Evolutionary conservation across 2,329 filamentous ascomycete species (phyloP).

Genomic region (Tolypocladium inflatum): DNA sequence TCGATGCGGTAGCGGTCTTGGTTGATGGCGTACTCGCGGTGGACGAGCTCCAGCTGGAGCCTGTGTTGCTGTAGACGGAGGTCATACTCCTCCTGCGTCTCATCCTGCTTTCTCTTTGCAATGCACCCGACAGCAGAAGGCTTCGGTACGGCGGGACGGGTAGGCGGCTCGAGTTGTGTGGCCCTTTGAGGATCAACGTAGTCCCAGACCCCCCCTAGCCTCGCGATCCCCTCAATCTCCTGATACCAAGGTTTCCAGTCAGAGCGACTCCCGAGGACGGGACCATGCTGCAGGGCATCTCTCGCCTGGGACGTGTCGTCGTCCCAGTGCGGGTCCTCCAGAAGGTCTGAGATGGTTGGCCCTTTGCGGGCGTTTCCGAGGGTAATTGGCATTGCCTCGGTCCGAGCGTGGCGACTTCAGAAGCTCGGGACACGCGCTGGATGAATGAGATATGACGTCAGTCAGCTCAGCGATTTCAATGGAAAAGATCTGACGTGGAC

Average conservation of each 20-base stretch:
- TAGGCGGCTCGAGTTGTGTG: neutral
- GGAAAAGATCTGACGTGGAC: no score
- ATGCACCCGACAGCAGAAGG: neutral
- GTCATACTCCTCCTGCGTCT: slow-evolving; percentile 3
- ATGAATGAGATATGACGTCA: no score
- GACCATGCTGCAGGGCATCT: slow-evolving; percentile 1
- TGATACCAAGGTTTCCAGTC: slow-evolving; percentile 7
- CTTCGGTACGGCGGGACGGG: slow-evolving; percentile 1
- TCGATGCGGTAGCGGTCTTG: slow-evolving; percentile 6
- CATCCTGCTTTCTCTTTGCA: neutral
- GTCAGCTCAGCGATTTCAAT: no score
- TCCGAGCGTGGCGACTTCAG: no score
- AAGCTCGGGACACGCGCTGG: no score
- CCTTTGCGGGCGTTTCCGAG: neutral
- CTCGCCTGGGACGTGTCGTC: neutral
- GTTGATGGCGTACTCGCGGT: slow-evolving; percentile 3
- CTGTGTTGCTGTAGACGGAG: slow-evolving; percentile 3
- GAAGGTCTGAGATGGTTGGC: neutral
- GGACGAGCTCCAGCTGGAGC: slow-evolving; percentile 1
- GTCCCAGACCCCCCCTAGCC: slow-evolving; percentile 3
- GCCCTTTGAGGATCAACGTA: slow-evolving; percentile 5
- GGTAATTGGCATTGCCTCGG: no score
- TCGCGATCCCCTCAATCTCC: slow-evolving; percentile 2
- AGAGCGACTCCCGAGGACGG: slow-evolving; percentile 1
- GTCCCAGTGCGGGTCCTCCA: neutral